phyloP scores from a whole-genome alignment of 192 early-diverging fungal genomes.

The Irineochytrium annulatum region DNA sequence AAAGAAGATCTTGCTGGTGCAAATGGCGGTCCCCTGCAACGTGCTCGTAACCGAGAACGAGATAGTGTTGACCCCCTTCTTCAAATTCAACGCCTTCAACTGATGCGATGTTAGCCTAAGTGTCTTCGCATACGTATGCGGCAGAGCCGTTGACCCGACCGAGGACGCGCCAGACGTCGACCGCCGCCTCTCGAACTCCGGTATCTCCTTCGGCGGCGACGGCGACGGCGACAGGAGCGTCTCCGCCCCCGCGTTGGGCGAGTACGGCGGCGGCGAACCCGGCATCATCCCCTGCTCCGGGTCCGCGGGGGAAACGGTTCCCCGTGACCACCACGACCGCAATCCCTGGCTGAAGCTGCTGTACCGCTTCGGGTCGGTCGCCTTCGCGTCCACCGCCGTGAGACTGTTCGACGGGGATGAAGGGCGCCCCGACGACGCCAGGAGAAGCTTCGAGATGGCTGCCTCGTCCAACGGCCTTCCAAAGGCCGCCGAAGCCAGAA shows the following conservation, averaged over 20 bases:
- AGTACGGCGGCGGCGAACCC: not conserved
- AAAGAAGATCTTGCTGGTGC: slow-evolving; percentile 83
- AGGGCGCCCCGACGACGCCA: too few species aligned
- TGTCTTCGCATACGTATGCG: slow-evolving; percentile 87
- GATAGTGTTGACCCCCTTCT: slow-evolving; percentile 84
- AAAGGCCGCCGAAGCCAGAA: slow-evolving; percentile 56
- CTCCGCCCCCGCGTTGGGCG: too few species aligned
- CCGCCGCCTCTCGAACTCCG: not conserved
- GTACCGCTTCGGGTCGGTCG: slow-evolving; percentile 19
- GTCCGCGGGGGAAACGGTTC: not conserved
- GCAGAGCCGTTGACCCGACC: slow-evolving; percentile 55
- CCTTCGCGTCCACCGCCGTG: not conserved
- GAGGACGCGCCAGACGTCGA: not conserved
- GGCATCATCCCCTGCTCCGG: not conserved
- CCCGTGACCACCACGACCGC: slow-evolving; percentile 35
- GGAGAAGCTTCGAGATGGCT: not conserved
- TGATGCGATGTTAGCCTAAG: slow-evolving; percentile 90
- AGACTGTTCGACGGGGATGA: too few species aligned
- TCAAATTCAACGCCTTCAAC: slow-evolving; percentile 70
- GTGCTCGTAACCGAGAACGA: slow-evolving; percentile 78
- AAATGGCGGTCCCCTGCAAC: slow-evolving; percentile 72
- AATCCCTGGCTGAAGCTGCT: slow-evolving; percentile 24
- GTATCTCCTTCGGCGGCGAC: not conserved
- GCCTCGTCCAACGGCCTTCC: slow-evolving; percentile 29
- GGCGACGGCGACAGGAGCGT: not conserved